Evolutionary conservation across 768 basidiomycete species (phyloP).

Genomic region (Rhodocollybia butyracea): DNA sequence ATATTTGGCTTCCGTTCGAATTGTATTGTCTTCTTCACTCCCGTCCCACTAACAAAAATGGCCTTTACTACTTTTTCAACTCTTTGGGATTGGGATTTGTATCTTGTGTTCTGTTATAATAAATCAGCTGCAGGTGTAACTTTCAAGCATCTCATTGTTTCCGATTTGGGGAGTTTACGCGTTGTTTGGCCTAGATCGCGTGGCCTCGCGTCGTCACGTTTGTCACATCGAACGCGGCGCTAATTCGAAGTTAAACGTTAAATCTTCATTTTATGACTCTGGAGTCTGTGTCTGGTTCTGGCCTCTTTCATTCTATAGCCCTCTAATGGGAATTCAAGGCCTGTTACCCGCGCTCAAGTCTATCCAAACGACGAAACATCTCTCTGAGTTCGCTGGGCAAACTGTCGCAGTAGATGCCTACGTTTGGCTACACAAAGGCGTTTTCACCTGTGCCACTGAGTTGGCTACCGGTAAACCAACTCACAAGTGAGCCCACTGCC

Average conservation of each 20-base stretch:
- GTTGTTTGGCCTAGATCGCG: constrained; percentile 1
- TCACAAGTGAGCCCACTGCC: constrained; percentile 59
- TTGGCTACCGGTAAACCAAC: constrained; percentile 83
- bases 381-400: constrained; percentile 81
- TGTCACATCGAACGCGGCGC: background rate
- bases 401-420: constrained; percentile 93
- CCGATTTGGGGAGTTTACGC: too few relatives aligned
- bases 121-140: too few relatives aligned
- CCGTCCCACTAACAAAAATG: too few relatives aligned
- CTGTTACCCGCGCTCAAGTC: constrained; percentile 87
- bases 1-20: too few relatives aligned
- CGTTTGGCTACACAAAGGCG: constrained; percentile 89
- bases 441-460: constrained; percentile 87
- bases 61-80: too few relatives aligned
- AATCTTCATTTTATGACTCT: too few relatives aligned
- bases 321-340: constrained; percentile 85
- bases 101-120: background rate
- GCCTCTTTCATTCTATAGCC: background rate
- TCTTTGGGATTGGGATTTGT: too few relatives aligned
- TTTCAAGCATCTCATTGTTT: too few relatives aligned
- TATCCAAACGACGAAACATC: constrained; percentile 74
- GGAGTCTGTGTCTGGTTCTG: too few relatives aligned
- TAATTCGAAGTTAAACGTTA: too few relatives aligned
- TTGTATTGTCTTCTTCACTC: too few relatives aligned
- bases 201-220: background rate